A percentile compares a stretch with the other conserved stretches of the same genome.
These are phyloP conservation scores for Plasmodium berghei DNA, from an alignment of 169 alveolate species.

Conservation along the genomic window DNA sequence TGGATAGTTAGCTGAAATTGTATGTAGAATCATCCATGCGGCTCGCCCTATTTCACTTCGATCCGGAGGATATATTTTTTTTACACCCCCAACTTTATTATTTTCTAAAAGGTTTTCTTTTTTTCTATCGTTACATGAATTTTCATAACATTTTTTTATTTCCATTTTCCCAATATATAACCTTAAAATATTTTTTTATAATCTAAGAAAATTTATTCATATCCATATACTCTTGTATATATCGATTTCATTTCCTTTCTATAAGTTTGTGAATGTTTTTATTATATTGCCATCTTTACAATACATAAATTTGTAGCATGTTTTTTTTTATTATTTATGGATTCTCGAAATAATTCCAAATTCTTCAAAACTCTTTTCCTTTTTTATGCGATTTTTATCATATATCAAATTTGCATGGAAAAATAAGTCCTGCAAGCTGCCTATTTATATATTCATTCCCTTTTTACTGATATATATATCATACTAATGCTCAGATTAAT, in stretches of 20 bases:
- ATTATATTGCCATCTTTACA: slow-evolving; percentile 2
- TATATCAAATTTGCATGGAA: too few relatives aligned
- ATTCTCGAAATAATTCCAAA: too few relatives aligned
- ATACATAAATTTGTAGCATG: not conserved
- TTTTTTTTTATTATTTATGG: not conserved
- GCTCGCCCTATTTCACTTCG: slow-evolving; percentile 89
- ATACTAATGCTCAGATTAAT: too few relatives aligned
- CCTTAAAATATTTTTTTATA: too few relatives aligned
- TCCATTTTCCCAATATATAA: slow-evolving; percentile 1
- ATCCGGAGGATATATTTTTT: slow-evolving; percentile 82
- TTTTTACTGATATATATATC: too few relatives aligned
- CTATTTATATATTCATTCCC: too few relatives aligned
- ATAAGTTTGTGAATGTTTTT: not conserved
- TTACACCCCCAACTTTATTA: slow-evolving; percentile 56
- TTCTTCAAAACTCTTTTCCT: too few relatives aligned
- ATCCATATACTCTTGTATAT: not conserved
- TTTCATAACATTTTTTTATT: slow-evolving; percentile 48
- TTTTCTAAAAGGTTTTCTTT: slow-evolving; percentile 60
- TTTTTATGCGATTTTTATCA: too few relatives aligned
- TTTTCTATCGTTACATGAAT: slow-evolving; percentile 34
- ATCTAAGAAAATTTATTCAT: not conserved
- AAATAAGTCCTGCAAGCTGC: too few relatives aligned
- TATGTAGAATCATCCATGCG: slow-evolving; percentile 87
- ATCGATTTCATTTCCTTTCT: not conserved
- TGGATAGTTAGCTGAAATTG: slow-evolving; percentile 88